Conservation (phyloP, 192 early-diverging fungal genomes). For the Rhizoclosmatium globosum region DNA sequence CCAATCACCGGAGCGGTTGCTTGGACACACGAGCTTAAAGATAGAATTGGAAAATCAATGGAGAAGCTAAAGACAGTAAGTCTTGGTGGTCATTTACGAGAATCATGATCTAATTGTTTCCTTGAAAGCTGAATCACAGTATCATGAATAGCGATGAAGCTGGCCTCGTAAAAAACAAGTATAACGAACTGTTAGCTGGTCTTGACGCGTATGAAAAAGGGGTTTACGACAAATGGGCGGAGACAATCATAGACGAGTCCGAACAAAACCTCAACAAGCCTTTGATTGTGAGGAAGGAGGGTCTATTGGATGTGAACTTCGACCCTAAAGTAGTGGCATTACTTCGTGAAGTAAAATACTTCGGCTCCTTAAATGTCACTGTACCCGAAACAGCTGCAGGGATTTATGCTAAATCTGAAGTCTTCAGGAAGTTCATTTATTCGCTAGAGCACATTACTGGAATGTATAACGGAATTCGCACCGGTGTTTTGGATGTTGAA, state of each 20-base stretch:
- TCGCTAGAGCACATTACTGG: constrained; percentile 63
- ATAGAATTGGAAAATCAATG: constrained; percentile 65
- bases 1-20: constrained; percentile 69
- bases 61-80: constrained; percentile 68
- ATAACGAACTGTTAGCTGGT: constrained; percentile 53
- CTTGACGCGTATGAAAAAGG: constrained; percentile 61
- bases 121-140: constrained; percentile 60
- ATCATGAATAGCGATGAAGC: constrained; percentile 68
- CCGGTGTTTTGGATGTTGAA: constrained; percentile 67
- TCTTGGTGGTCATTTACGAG: constrained; percentile 19
- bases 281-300: constrained; percentile 48
- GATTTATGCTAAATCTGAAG: constrained; percentile 66
- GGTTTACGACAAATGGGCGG: constrained; percentile 61
- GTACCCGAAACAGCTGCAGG: constrained; percentile 58
- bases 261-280: constrained; percentile 70
- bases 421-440: constrained; percentile 69
- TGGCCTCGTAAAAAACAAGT: constrained; percentile 59
- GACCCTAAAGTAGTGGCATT: constrained; percentile 76
- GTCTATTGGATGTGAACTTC: constrained; percentile 67
- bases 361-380: constrained; percentile 55
- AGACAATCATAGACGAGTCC: constrained; percentile 67
- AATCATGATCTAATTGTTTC: constrained; percentile 15
- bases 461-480: constrained; percentile 65
- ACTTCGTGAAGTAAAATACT: constrained; percentile 70
- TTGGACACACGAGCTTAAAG: constrained; percentile 70